Evolutionary conservation across 768 basidiomycete species (phyloP).

Genomic region (Hypholoma fasciculare): DNA sequence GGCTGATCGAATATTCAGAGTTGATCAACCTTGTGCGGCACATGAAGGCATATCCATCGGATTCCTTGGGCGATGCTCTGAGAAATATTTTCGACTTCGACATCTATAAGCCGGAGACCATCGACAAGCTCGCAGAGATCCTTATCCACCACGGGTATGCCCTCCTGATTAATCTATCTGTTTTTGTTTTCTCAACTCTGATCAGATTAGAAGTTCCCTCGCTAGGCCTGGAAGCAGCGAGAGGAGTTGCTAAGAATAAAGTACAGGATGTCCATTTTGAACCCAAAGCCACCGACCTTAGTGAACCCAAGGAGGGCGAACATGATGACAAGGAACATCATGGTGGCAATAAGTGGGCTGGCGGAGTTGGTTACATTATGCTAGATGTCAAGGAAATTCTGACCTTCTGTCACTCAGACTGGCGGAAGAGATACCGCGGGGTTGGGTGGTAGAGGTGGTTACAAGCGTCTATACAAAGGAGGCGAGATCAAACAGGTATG

Average conservation of each 20-base stretch:
- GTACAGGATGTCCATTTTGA: slow-evolving; percentile 58
- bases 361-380: slow-evolving; percentile 45
- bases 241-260: slow-evolving; percentile 51
- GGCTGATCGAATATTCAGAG: slow-evolving; percentile 34
- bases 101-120: slow-evolving; percentile 64
- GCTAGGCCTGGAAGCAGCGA: slow-evolving; percentile 58
- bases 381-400: not conserved
- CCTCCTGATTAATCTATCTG: not conserved
- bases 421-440: slow-evolving; percentile 70
- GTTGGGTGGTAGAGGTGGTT: slow-evolving; percentile 65
- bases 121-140: slow-evolving; percentile 59
- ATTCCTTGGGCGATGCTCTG: slow-evolving; percentile 56
- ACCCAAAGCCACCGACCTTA: slow-evolving; percentile 50
- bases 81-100: slow-evolving; percentile 74
- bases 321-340: slow-evolving; percentile 63
- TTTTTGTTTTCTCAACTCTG: not conserved
- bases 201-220: slow-evolving; percentile 50
- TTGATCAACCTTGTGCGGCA: slow-evolving; percentile 67
- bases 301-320: slow-evolving; percentile 60
- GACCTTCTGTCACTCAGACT: slow-evolving; percentile 34
- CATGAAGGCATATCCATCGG: slow-evolving; percentile 59
- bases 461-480: slow-evolving; percentile 63
- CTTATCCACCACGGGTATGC: slow-evolving; percentile 60
- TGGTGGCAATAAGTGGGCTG: slow-evolving; percentile 67
- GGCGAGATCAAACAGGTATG: slow-evolving; percentile 63